Evolutionary conservation across 2,329 filamentous ascomycete species (phyloP), one percentile per base, ranked within the genome.

Genomic region (Cryphonectria nitschkei): DNA sequence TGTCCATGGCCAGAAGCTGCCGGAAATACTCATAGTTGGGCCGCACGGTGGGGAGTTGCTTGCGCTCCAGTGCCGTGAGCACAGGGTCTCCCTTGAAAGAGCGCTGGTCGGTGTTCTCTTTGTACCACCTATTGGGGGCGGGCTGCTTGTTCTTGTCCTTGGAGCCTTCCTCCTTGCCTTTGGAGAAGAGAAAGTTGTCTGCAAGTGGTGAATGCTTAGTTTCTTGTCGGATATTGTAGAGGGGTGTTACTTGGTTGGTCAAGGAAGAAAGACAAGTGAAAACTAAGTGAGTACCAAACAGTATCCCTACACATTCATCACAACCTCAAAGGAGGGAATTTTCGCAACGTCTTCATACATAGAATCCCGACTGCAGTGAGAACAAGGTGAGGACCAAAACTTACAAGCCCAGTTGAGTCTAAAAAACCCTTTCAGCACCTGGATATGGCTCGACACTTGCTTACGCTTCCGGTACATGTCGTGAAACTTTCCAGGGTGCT

Each of bases 401-500:
- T 85, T 81, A 91, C 89, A 91, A 78, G 87, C 89, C 60, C 87
- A 85, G 73, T 91, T 83, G 68, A 87, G 85, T 69, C 85, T 84
- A 74, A 92, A 88, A 77, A 91, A 90, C 67, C 87, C 88, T 81
- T 92, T 92, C 69, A 92, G 81, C 19, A 92, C 90, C 77, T 92
- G 90, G 76, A 92, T 92, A 76, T 92, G 90, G 76, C 89, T 92
- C 2, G 89, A 92, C 6, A 92, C 88, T 76, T 91, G 89, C 78
- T 92, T 92, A 70, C 88, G 83, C 76, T 73, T 84, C 77, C 73
- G 77, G 68, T 68, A 72, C 71, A 70, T 71, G 19, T 65, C 61
- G 43, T 72, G 71, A 39, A 65, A 71, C 60, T 71, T 70, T 43
- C 70, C 68, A 0, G 78, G 75, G 84, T 82, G 22, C 78, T 79